Evolutionary conservation across 495 filamentous ascomycete genomes (phyloP), one percentile per base, ranked within the genome.

Genomic region (Clavariopsis aquatica): DNA sequence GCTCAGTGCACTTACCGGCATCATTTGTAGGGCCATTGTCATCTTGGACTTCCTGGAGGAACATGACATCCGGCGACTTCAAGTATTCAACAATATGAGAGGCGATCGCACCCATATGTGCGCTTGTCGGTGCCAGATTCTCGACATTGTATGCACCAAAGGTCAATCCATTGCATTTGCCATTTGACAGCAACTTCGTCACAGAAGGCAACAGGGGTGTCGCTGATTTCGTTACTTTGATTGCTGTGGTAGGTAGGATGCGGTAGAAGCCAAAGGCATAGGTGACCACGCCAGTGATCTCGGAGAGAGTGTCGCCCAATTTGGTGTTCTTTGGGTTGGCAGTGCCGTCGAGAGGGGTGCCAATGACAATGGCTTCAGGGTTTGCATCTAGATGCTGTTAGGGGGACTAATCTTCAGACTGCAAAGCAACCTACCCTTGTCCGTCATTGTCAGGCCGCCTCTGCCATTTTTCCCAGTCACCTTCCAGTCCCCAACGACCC

Each of bases 1-100:
- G 43, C 31, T 17, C 3, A 43, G 38, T 43, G 4, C 38, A 65
- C 65, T 51, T 64, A 68, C 65, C 52, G 19, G 78, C 81, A 66
- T 82, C 77, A 68, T 85, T 74, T 6, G 76, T 80, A 4, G 77
- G 60, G 36, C 85, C 85, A 65, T 68, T 76, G 68, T 85, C 76
- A 64, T 88, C 85, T 65, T 87, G 85, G 64, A 87, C 71, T 69
- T 87, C 85, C 65, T 88, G 85, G 15, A 88, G 45, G 54, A 84
- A 84, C 19, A 88, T 27, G 0, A 88, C 64, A 60, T 81, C 78
- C 1, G 85, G 85, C 1, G 76, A 75, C 15, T 77, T 75, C 31
- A 87, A 72, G 65, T 81, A 80, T 43, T 78, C 74, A 26, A 81
- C 82, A 53, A 87, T 82, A 52, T 87, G 83, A 19, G 65, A 57